Conservation (phyloP, 192 early-diverging fungal species). For the Backusella parvicylindrica region DNA sequence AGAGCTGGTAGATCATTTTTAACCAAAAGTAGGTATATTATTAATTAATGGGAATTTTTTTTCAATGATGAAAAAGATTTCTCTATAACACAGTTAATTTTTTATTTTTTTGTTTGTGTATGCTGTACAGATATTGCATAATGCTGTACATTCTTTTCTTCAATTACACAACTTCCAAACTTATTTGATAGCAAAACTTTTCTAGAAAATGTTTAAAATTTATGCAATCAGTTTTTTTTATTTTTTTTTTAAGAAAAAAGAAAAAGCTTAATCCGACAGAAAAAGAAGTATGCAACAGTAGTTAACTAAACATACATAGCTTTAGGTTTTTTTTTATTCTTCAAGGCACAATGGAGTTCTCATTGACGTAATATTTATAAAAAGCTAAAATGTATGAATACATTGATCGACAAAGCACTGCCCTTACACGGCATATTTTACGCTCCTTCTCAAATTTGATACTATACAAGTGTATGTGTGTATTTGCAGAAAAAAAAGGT, state of each 20-base stretch:
- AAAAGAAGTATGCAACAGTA: neutral
- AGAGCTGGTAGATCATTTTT: neutral
- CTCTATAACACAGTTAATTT: too few relatives aligned
- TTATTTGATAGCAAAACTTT: neutral
- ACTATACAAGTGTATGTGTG: neutral
- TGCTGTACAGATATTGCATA: too few relatives aligned
- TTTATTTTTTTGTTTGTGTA: too few relatives aligned
- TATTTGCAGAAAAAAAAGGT: too few relatives aligned
- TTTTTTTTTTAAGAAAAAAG: neutral
- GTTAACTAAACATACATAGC: neutral
- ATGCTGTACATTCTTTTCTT: too few relatives aligned
- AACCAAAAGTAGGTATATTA: too few relatives aligned
- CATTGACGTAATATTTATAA: neutral
- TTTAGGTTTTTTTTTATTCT: neutral
- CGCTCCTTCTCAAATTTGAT: neutral
- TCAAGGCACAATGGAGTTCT: neutral
- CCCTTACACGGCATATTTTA: neutral
- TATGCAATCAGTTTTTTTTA: neutral
- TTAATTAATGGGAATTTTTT: too few relatives aligned
- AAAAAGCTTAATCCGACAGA: neutral
- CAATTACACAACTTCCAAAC: too few relatives aligned
- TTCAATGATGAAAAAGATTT: too few relatives aligned
- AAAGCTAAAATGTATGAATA: neutral
- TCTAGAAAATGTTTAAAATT: neutral
- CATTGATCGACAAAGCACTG: neutral